A percentile compares a stretch with the other conserved stretches of the same genome.
Conservation (phyloP, 495 filamentous ascomycete genomes). For the Arthonia radiata region DNA sequence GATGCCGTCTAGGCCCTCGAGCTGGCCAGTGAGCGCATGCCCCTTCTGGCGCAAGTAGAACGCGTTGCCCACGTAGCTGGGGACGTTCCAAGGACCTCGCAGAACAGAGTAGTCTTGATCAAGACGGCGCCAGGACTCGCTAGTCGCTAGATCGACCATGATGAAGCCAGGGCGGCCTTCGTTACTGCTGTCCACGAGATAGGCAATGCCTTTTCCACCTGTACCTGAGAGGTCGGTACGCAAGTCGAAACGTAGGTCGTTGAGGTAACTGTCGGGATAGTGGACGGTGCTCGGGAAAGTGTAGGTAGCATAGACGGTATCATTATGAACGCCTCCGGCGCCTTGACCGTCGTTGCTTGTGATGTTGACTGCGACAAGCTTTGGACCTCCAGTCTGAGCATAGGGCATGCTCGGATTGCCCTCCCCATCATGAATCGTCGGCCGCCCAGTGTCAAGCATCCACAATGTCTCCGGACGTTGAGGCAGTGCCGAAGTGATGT, state of each 20-base stretch:
- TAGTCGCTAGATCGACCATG: conserved; percentile 18
- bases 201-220: conserved; percentile 14
- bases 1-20: conserved; percentile 16
- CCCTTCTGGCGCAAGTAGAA: conserved; percentile 10
- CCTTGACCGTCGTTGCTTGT: conserved; percentile 1
- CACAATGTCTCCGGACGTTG: conserved; percentile 14
- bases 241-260: conserved; percentile 20
- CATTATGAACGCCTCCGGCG: conserved; percentile 4
- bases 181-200: conserved; percentile 17
- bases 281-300: conserved; percentile 15
- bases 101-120: conserved; percentile 14
- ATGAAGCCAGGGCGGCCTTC: conserved; percentile 19
- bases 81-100: conserved; percentile 10
- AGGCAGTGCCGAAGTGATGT: conserved; percentile 11
- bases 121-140: conserved; percentile 17
- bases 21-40: conserved; percentile 7
- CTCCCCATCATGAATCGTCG: conserved; percentile 15
- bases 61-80: conserved; percentile 14
- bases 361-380: conserved; percentile 16
- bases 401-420: conserved; percentile 14
- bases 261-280: conserved; percentile 17
- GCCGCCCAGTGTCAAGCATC: conserved; percentile 18
- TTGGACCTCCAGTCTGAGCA: conserved; percentile 17
- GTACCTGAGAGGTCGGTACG: conserved; percentile 12
- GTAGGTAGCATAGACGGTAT: conserved; percentile 13